Evolutionary conservation across 352 stramenopile species (phyloP), one percentile per base, ranked within the genome.

Genomic region (Hyaloperonospora brassicae): DNA sequence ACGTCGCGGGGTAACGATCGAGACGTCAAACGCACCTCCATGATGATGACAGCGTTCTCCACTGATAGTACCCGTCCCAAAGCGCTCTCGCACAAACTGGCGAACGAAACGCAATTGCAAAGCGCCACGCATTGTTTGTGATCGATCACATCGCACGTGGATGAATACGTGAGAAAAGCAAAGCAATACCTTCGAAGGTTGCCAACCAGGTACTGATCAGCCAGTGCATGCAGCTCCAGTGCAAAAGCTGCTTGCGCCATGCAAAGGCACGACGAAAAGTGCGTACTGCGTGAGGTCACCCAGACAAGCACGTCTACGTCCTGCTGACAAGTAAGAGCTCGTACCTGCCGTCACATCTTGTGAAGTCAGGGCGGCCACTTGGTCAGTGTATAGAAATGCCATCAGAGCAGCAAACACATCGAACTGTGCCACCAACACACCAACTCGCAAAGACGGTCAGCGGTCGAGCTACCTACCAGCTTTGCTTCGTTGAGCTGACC

Each of bases 321-420:
- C 27, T 8, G 27, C 27, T n/a, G 23, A 22, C 42, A 31, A 9
- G 23, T 2, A 45, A 27, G 25, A 13, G 39, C 23, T 25, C 54
- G 14, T 48, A 88, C 78, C 75, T 51, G 75, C 62, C 40, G 68
- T 69, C 30, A 79, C 5, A 44, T 76, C 67, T 0, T 48, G 42
- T 43, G 56, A 57, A 31, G 57, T 17, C 5, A 93, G 59, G 5
- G 58, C 62, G 1, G 46, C 47, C 1, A 94, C 84, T 58, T 88
- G 66, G 44, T 95, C 87, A 12, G 86, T 94, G 64, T 96, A 96
- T 5, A 96, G 61, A 52, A 87, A 96, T 57, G 95, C 86, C 41
- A 96, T 73, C 42, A 96, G 64, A 22, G 79, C 77, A 23, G 81
- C 57, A 48, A 96, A 94, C 5, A 80, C 84, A 27, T 83, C 71